These are phyloP conservation scores for Epichloe typhina DNA, from an alignment of 2,329 filamentous ascomycete genomes.

Conservation along the genomic window DNA sequence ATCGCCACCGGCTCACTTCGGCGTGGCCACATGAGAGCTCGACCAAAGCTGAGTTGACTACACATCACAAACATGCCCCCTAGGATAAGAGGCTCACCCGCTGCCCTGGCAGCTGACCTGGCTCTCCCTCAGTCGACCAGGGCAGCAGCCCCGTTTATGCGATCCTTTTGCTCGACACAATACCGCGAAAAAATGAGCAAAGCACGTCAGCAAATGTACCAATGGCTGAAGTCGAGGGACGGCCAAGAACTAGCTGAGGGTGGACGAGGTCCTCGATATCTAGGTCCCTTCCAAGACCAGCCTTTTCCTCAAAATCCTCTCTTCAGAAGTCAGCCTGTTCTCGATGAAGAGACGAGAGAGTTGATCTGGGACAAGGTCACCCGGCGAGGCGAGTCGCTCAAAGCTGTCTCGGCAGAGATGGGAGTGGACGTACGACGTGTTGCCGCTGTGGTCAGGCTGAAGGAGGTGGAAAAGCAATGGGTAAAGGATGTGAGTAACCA, in stretches of 20 bases:
- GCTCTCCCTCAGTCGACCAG: constrained; percentile 2
- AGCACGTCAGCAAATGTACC: constrained; percentile 23
- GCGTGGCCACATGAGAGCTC: background rate
- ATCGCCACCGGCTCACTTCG: background rate
- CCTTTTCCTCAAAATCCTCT: constrained; percentile 64
- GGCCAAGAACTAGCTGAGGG: constrained; percentile 15
- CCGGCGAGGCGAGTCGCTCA: constrained; percentile 52
- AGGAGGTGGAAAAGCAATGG: constrained; percentile 76
- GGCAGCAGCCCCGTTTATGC: constrained; percentile 9
- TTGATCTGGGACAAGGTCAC: constrained; percentile 60
- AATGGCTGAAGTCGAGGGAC: constrained; percentile 21
- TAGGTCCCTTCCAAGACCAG: constrained; percentile 24
- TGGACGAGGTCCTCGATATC: constrained; percentile 21
- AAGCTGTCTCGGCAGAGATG: constrained; percentile 63
- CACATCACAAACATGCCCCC: constrained; percentile 4
- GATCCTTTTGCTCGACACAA: constrained; percentile 27
- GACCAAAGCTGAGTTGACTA: background rate
- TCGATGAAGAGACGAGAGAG: constrained; percentile 61
- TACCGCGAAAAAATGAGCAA: constrained; percentile 24
- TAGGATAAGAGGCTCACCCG: constrained; percentile 14
- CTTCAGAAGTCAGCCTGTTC: constrained; percentile 59
- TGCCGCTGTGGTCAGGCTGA: constrained; percentile 72
- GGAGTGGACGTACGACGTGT: constrained; percentile 73
- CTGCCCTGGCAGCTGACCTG: constrained; percentile 13
- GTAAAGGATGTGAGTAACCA: constrained; percentile 51